These are phyloP conservation scores for Malassezia cuniculi DNA, from an alignment of 1,284 basidiomycete species.

Conservation along the genomic window DNA sequence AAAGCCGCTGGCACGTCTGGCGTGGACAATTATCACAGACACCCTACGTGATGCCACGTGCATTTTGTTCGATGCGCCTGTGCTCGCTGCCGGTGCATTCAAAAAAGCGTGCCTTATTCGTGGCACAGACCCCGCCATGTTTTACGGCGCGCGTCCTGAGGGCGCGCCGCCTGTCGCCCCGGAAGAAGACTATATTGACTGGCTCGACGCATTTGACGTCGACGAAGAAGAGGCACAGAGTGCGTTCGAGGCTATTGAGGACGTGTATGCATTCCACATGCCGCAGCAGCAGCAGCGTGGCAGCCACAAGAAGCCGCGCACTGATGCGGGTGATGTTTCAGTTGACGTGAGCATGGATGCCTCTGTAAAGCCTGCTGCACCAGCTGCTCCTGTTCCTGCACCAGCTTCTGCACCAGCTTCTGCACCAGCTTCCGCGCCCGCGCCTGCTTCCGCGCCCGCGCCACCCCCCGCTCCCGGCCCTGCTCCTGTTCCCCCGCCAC, in stretches of 20 bases:
- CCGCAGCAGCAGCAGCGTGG: constrained; percentile 7
- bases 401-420: too few relatives aligned
- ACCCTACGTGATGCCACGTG: constrained; percentile 27
- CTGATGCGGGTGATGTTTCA: too few relatives aligned
- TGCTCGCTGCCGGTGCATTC: constrained; percentile 36
- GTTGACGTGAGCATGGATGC: too few relatives aligned
- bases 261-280: constrained; percentile 26
- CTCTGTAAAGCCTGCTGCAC: too few relatives aligned
- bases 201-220: constrained; percentile 36
- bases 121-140: constrained; percentile 18
- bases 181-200: constrained; percentile 12
- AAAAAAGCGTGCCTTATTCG: constrained; percentile 23
- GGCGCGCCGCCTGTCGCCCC: constrained; percentile 11
- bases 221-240: constrained; percentile 28
- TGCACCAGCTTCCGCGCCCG: too few relatives aligned
- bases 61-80: constrained; percentile 34
- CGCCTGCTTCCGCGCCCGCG: too few relatives aligned
- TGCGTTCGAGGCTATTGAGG: constrained; percentile 22
- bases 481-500: too few relatives aligned
- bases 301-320: too few relatives aligned
- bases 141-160: constrained; percentile 8
- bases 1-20: constrained; percentile 19
- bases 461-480: not conserved
- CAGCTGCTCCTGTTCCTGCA: too few relatives aligned
- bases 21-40: constrained; percentile 32